Evolutionary conservation across 139 green algal genomes (phyloP).

Genomic region (Chlamydomonas incerta): DNA sequence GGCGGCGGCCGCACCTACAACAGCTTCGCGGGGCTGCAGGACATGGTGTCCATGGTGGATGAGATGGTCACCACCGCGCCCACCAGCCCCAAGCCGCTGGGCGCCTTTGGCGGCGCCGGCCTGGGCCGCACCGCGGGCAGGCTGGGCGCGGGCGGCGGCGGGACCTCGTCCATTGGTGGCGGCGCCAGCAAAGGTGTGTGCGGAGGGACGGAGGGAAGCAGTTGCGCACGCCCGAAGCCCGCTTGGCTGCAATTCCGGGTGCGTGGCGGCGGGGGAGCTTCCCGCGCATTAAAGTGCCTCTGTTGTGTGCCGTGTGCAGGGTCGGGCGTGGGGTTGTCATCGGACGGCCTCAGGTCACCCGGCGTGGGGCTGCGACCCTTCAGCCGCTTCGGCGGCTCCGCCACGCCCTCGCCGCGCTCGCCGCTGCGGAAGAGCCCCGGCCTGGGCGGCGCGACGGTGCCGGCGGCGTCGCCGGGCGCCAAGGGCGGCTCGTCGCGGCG

Average conservation of each 20-base stretch:
- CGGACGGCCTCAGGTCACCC: neutral
- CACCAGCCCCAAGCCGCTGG: neutral
- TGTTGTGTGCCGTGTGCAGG: too few species aligned
- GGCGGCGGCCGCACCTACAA: conserved; percentile 3
- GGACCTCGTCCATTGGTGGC: too few species aligned
- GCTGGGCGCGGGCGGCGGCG: neutral
- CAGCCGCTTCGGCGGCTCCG: conserved; percentile 20
- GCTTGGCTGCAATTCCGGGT: too few species aligned
- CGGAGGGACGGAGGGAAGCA: too few species aligned
- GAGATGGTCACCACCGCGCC: neutral
- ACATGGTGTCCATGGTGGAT: conserved; percentile 33
- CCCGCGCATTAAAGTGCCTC: too few species aligned
- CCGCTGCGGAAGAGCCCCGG: neutral
- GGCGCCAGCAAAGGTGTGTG: neutral
- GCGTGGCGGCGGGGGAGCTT: too few species aligned
- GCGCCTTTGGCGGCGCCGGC: neutral
- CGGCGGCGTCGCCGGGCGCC: neutral
- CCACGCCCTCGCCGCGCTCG: conserved; percentile 11
- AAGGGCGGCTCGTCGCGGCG: neutral
- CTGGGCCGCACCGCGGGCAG: neutral
- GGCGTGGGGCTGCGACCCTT: neutral
- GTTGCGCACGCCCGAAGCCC: too few species aligned
- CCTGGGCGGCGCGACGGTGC: neutral
- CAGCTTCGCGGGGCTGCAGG: conserved; percentile 35
- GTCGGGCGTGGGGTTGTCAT: too few species aligned